phyloP scores from a whole-genome alignment of 768 basidiomycete genomes.

The Termitomyces eurrhizus region DNA sequence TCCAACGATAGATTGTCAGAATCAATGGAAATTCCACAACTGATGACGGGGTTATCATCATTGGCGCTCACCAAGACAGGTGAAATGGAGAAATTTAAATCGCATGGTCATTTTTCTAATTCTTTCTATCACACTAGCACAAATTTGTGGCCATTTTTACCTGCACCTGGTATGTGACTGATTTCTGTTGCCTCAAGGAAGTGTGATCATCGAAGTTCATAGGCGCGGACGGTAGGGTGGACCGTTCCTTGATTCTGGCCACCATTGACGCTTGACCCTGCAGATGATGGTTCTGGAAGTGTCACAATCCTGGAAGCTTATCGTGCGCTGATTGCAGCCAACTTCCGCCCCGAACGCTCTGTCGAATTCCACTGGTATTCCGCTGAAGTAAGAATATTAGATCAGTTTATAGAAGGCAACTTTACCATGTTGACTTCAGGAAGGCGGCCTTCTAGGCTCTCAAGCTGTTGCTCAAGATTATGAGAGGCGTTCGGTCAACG shows the following conservation, averaged over 20 bases:
- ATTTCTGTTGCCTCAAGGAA: constrained; percentile 20
- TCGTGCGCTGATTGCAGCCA: constrained; percentile 62
- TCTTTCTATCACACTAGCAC: constrained; percentile 37
- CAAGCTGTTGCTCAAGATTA: constrained; percentile 86
- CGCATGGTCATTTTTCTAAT: constrained; percentile 4
- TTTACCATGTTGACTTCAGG: constrained; percentile 38
- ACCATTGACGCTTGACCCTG: constrained; percentile 23
- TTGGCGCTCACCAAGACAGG: constrained; percentile 87
- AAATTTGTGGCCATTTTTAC: constrained; percentile 74
- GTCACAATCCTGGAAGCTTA: constrained; percentile 79
- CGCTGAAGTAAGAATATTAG: constrained; percentile 50
- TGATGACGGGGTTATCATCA: constrained; percentile 62
- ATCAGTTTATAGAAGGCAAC: constrained; percentile 10
- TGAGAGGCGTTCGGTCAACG: constrained; percentile 54
- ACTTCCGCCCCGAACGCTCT: constrained; percentile 61
- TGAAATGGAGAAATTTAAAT: constrained; percentile 21
- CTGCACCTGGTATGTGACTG: constrained; percentile 60
- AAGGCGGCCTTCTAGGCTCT: constrained; percentile 82
- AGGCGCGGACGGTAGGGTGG: constrained; percentile 47
- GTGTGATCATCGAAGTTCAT: constrained; percentile 17
- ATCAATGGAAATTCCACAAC: constrained; percentile 67
- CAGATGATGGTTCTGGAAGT: constrained; percentile 76
- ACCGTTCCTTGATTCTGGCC: constrained; percentile 11
- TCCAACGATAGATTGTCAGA: constrained; percentile 57
- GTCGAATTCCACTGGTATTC: constrained; percentile 88